Conservation (phyloP, 345 rosid genomes). For the Euphorbia lathyris region DNA sequence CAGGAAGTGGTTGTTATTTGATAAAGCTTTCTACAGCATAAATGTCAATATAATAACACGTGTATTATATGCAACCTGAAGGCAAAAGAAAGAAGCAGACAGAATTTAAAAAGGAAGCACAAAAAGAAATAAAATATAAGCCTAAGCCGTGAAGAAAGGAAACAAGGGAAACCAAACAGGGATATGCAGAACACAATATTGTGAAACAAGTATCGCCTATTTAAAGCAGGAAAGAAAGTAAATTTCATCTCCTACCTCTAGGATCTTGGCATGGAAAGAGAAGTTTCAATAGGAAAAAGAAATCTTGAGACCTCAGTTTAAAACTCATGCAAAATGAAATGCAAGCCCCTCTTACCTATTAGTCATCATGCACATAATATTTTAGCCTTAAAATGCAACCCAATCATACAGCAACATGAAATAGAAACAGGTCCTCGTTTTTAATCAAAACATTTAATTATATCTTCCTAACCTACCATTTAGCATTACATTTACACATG, state of each 20-base stretch:
- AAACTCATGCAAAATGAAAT: background rate
- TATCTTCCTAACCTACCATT: background rate
- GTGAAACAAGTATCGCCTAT: background rate
- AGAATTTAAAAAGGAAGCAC: background rate
- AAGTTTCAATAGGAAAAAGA: background rate
- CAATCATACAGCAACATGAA: background rate
- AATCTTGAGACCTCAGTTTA: too few relatives aligned
- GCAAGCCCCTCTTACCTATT: background rate
- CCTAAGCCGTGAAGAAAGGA: background rate
- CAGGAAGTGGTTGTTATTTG: slow-evolving; percentile 6
- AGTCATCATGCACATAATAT: background rate
- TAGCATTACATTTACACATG: background rate
- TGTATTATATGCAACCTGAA: background rate
- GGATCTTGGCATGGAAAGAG: background rate
- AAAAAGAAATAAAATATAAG: background rate
- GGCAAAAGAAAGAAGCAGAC: background rate
- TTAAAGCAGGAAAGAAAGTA: background rate
- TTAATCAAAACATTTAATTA: background rate
- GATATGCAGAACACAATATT: background rate
- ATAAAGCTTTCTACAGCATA: slow-evolving; percentile 10
- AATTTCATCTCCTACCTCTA: background rate
- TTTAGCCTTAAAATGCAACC: background rate
- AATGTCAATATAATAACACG: background rate
- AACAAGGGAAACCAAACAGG: background rate
- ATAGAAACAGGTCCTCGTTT: background rate